Evolutionary conservation across 2,329 filamentous ascomycete genomes (phyloP), one percentile per base, ranked within the genome.

Genomic region (Lomentospora prolificans): DNA sequence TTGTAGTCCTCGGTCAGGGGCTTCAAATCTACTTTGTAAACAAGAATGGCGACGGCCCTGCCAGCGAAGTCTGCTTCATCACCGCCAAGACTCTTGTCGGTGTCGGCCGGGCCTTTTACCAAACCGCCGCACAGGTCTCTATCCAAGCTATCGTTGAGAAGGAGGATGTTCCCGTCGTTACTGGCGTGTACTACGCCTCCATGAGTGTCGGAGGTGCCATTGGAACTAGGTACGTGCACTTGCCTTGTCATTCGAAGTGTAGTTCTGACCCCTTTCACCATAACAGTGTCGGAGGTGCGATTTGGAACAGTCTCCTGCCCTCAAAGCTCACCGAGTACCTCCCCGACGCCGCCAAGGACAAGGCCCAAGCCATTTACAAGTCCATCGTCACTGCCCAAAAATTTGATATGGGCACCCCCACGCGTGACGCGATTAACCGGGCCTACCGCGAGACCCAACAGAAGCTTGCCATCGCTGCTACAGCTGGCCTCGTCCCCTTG

Each of bases 81-180:
- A 64, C 66, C 0, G 64, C 66, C 7, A 71, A 71, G 60, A 60
- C 62, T 1, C 61, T 67, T 0, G 64, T 69, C 12, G 68, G 69
- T 9, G 61, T 70, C 3, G 69, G 69, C 1, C 66, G 69, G 5
- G 68, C 64, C 1, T 68, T 69, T 39, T 68, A 67, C 46, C 65
- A 66, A 58, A 65, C 68, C 5, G 61, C 66, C 2, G 61, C 64
- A 1, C 67, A 70, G 28, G 65, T 69, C 10, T 66, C 66, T 0
- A 66, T 70, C 1, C 69, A 71, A n/a, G 68, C 67, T 0, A 60
- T 66, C 3, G 66, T 70, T 0, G 58, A 64, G 0, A 60, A 62
- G 1, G 64, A 68, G n/a, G 66, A 71, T 3, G 67, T 71, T 9
- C 64, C 68, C 0, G 67, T 71, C 7, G 69, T 66, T 1, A 71